phyloP scores from a whole-genome alignment of 257 asterid species.

The Petrea volubilis region DNA sequence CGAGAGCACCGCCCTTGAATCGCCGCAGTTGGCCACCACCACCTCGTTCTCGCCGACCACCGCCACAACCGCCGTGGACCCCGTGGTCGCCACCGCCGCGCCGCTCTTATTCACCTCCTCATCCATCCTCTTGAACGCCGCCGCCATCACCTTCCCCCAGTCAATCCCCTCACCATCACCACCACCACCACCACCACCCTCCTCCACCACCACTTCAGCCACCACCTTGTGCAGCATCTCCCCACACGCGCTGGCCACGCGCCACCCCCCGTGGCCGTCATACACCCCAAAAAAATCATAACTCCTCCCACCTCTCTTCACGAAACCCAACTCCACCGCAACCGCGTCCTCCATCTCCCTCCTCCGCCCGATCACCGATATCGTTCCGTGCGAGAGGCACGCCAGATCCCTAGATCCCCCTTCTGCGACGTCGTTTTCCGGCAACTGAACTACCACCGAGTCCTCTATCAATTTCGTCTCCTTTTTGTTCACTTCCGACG shows the following conservation, averaged over 20 bases:
- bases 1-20: constrained; percentile 72
- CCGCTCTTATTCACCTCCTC: constrained; percentile 51
- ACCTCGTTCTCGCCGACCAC: constrained; percentile 65
- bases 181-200: constrained; percentile 12
- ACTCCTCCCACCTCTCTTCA: constrained; percentile 30
- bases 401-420: constrained; percentile 1
- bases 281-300: constrained; percentile 69
- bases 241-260: constrained; percentile 62
- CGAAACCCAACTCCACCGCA: constrained; percentile 44
- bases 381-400: constrained; percentile 40
- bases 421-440: background rate
- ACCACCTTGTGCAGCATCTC: constrained; percentile 52
- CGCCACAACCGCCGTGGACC: constrained; percentile 80
- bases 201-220: constrained; percentile 21
- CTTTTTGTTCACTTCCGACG: background rate
- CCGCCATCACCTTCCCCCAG: constrained; percentile 61
- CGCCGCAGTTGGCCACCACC: constrained; percentile 81
- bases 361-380: constrained; percentile 62
- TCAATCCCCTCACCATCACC: constrained; percentile 9
- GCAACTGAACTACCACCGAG: background rate
- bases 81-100: constrained; percentile 50
- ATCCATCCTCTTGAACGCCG: constrained; percentile 59
- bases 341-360: constrained; percentile 81
- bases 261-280: constrained; percentile 81
- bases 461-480: background rate